Percentiles rank a stretch among this genome's conserved stretches.
phyloP scores from a whole-genome alignment of 192 early-diverging fungal species.

The Phlyctochytrium bullatum region DNA sequence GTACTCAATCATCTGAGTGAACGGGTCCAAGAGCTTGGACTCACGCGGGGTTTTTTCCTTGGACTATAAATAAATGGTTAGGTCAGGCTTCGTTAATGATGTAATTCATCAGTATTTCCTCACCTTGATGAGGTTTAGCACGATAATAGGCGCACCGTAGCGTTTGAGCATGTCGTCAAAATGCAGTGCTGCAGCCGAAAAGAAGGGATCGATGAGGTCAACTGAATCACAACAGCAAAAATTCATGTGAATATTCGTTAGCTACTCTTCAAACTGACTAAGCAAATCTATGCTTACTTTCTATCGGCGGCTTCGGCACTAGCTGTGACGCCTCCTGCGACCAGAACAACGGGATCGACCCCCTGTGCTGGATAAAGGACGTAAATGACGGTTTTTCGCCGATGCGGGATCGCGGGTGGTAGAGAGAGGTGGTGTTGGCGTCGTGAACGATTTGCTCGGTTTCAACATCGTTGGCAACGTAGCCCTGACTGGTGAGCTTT shows the following conservation, averaged over 20 bases:
- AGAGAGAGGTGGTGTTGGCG: slow-evolving; percentile 85
- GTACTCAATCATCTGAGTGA: slow-evolving; percentile 75
- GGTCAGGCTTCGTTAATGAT: no score
- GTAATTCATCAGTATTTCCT: no score
- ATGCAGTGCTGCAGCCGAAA: slow-evolving; percentile 85
- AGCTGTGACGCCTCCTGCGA: slow-evolving; percentile 89
- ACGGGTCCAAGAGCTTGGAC: slow-evolving; percentile 81
- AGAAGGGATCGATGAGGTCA: slow-evolving; percentile 89
- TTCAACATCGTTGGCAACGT: slow-evolving; percentile 98
- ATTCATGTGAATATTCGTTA: not conserved
- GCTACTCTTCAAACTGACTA: not conserved
- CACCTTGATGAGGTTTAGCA: slow-evolving; percentile 94
- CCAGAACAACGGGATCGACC: slow-evolving; percentile 96
- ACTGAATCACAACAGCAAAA: slow-evolving; percentile 40
- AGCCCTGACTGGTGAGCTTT: slow-evolving; percentile 64
- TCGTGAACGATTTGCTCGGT: slow-evolving; percentile 97
- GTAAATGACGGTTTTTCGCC: slow-evolving; percentile 71
- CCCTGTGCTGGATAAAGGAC: slow-evolving; percentile 95
- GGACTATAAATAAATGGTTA: slow-evolving; percentile 34
- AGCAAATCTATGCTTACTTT: slow-evolving; percentile 40
- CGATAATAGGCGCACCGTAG: slow-evolving; percentile 90
- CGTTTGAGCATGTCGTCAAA: slow-evolving; percentile 89
- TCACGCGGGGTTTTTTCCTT: slow-evolving; percentile 91
- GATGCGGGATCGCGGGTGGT: slow-evolving; percentile 46
- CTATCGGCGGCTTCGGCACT: slow-evolving; percentile 92